Evolutionary conservation across 1,284 basidiomycete genomes (phyloP), one percentile per base, ranked within the genome.

Genomic region (Pseudomicrostroma phylloplanum): DNA sequence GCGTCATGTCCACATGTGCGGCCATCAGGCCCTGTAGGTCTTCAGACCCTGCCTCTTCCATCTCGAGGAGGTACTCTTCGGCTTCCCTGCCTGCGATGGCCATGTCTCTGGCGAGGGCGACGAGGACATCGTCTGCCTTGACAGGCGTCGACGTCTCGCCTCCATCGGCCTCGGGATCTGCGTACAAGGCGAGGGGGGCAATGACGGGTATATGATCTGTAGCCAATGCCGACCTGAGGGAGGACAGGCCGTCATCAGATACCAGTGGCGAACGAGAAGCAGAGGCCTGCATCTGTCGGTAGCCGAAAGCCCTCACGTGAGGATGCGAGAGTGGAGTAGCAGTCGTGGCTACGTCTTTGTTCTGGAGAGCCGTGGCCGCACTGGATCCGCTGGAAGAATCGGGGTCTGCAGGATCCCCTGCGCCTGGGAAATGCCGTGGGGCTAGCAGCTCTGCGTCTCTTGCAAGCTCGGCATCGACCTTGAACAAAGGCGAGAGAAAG

Each of bases 201-300:
- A 98, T 85, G 25, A 99, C 92, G 2, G 96, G 96, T 62, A 97
- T 97, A 81, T 97, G 93, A 25, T 92, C 91, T 17, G 90, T 87
- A 60, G 86, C 86, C 61, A 99, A 85, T 2, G 96, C 90, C 53
- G 89, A 89, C 30, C 90, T 88, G 62, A 98, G 88, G 49, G 88
- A 86, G 55, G 87, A 83, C 60, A 96, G 84, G 65, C 92, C 90
- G 59, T 86, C 84, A 2, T 89, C 86, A 60, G 85, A 80, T 1
- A 88, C 86, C n/a, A 76, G 65, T 19, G 73, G 72, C 25, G 71
- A 68, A 53, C 72, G 68, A 11, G 43, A 8, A 12, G 56, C 41
- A 17, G n/a, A 19, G 39, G 55, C 26, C 26, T 30, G 19, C 55
- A 41, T 19, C 39, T 19, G 55, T n/a, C n/a, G 25, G 23, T 19